Conservation (phyloP, 768 basidiomycete genomes). For the Gloeopeniophorella convolvens region DNA sequence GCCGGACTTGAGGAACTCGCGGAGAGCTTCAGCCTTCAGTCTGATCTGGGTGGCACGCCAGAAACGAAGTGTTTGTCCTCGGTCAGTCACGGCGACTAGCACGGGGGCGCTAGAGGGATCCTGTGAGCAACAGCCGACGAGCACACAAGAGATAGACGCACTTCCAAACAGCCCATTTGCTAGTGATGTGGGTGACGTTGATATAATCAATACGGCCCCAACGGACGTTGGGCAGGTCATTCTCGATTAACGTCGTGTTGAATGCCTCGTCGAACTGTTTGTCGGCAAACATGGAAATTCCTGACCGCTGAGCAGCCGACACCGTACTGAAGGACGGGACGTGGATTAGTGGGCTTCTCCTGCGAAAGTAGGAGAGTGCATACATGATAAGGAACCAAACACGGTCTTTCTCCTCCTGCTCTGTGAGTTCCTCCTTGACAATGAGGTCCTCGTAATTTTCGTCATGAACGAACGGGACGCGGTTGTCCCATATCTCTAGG, state of each 20-base stretch:
- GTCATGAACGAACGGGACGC: conserved; percentile 77
- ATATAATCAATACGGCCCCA: conserved; percentile 88
- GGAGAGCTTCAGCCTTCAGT: conserved; percentile 51
- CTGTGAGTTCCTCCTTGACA: conserved; percentile 57
- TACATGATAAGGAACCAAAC: conserved; percentile 80
- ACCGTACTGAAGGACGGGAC: conserved; percentile 39
- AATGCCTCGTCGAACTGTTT: conserved; percentile 68
- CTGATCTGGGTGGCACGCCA: conserved; percentile 59
- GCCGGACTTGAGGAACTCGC: conserved; percentile 59
- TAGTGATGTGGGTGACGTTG: conserved; percentile 75
- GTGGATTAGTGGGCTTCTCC: background rate
- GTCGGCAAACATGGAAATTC: conserved; percentile 66
- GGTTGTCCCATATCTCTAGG: conserved; percentile 53
- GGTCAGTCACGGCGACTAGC: conserved; percentile 61
- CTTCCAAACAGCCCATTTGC: conserved; percentile 85
- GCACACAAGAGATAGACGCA: conserved; percentile 32
- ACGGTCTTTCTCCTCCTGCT: conserved; percentile 56
- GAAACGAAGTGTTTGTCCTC: conserved; percentile 78
- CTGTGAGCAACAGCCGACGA: background rate
- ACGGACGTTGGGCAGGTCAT: conserved; percentile 63
- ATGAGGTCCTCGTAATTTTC: conserved; percentile 69
- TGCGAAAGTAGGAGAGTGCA: conserved; percentile 22
- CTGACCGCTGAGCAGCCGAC: conserved; percentile 52
- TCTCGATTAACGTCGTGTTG: conserved; percentile 51
- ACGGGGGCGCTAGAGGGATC: conserved; percentile 61